Evolutionary conservation across 768 basidiomycete species (phyloP).

Genomic region (Hysterangium stoloniferum): DNA sequence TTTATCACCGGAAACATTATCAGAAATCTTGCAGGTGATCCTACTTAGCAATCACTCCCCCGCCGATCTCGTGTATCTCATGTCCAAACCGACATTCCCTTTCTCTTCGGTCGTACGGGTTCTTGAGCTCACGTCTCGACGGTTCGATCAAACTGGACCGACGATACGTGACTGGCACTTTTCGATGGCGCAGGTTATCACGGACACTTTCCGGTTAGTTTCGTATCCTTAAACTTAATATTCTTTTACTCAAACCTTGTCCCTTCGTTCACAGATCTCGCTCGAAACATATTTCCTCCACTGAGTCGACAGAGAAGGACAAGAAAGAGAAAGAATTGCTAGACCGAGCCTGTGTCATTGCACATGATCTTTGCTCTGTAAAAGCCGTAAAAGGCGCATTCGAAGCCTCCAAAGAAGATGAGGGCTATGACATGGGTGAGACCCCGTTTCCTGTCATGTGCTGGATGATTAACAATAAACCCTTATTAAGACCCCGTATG

Average conservation of each 20-base stretch:
- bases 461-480: not conserved
- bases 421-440: slow-evolving; percentile 57
- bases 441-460: not conserved
- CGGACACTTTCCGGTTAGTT: slow-evolving; percentile 31
- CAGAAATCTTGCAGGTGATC: slow-evolving; percentile 28
- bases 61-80: slow-evolving; percentile 50
- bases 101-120: slow-evolving; percentile 37
- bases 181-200: slow-evolving; percentile 45
- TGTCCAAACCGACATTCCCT: slow-evolving; percentile 37
- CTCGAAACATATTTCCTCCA: slow-evolving; percentile 9
- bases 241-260: not conserved
- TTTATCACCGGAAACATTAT: no score
- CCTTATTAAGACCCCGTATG: slow-evolving; percentile 52
- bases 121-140: slow-evolving; percentile 37
- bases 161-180: slow-evolving; percentile 35
- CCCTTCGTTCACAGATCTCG: not conserved
- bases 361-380: slow-evolving; percentile 61
- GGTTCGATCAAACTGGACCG: slow-evolving; percentile 38
- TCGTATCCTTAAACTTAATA: not conserved
- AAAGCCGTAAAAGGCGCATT: slow-evolving; percentile 55
- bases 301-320: slow-evolving; percentile 20
- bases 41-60: slow-evolving; percentile 46
- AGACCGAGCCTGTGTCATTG: slow-evolving; percentile 47
- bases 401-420: slow-evolving; percentile 54
- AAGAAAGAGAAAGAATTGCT: slow-evolving; percentile 32